Conservation (phyloP, 139 green algal species). For the Chlamydomonas sp. region DNA sequence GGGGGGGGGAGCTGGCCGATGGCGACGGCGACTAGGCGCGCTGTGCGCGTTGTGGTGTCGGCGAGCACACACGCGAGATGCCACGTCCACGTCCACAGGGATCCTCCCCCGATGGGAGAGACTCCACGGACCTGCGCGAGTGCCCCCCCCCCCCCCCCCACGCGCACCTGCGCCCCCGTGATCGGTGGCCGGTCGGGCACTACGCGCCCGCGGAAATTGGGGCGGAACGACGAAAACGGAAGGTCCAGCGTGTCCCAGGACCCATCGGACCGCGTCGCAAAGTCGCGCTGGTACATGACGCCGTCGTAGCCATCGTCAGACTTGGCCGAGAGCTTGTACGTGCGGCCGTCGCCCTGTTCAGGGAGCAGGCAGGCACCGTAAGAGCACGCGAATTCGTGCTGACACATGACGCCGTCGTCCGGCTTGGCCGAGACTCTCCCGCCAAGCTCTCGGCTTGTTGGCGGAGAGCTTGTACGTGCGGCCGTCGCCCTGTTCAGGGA, state of each 20-base stretch:
- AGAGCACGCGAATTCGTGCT: conserved; percentile 24
- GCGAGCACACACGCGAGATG: no score
- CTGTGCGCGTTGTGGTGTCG: no score
- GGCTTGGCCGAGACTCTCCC: conserved; percentile 7
- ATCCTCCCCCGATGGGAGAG: no score
- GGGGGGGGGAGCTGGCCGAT: no score
- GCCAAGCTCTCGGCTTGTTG: no score
- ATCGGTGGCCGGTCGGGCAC: conserved; percentile 16
- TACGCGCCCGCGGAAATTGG: conserved; percentile 18
- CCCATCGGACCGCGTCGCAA: background rate
- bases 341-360: no score
- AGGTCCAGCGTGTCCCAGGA: conserved; percentile 16
- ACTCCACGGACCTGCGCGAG: no score
- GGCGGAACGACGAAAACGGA: conserved; percentile 19
- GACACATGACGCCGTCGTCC: conserved; percentile 17
- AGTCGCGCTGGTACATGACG: conserved; percentile 22
- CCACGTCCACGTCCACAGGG: no score
- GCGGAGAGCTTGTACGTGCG: conserved; percentile 8
- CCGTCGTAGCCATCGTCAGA: conserved; percentile 13
- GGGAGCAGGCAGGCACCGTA: no score
- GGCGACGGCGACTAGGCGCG: no score
- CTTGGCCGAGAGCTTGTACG: conserved; percentile 8
- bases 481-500: no score
- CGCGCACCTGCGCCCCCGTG: conserved; percentile 11
- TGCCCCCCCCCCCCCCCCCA: no score